Conservation (phyloP, 2,329 filamentous ascomycete species). For the Nemania sp. region DNA sequence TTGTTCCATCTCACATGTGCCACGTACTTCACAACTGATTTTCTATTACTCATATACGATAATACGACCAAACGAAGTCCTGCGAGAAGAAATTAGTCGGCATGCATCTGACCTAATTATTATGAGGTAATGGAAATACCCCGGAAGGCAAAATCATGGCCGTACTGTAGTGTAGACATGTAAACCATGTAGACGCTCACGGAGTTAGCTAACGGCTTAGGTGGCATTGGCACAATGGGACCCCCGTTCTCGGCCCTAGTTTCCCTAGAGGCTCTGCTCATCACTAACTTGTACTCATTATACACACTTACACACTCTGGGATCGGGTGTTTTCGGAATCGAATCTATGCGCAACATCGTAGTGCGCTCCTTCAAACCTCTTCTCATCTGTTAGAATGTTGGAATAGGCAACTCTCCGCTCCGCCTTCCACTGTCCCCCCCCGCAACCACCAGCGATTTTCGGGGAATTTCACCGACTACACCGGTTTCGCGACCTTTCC, state of each 20-base stretch:
- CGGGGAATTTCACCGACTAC: constrained; percentile 36
- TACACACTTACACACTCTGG: not conserved
- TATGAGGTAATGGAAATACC: constrained; percentile 48
- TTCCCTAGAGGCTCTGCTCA: constrained; percentile 18
- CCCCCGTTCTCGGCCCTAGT: constrained; percentile 36
- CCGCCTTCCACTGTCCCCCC: constrained; percentile 42
- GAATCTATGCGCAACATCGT: not conserved
- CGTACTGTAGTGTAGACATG: constrained; percentile 8
- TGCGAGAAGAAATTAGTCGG: constrained; percentile 15
- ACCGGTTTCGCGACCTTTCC: constrained; percentile 19
- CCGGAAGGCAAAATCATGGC: constrained; percentile 24
- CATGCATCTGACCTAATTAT: constrained; percentile 35
- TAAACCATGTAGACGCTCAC: constrained; percentile 27
- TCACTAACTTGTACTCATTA: too few relatives aligned
- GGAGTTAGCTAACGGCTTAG: constrained; percentile 33
- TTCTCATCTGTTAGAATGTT: not conserved
- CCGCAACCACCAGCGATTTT: constrained; percentile 35
- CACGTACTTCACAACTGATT: constrained; percentile 22
- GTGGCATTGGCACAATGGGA: constrained; percentile 26
- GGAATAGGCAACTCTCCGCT: constrained; percentile 33
- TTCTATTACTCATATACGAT: constrained; percentile 4
- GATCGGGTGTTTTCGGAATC: constrained; percentile 37
- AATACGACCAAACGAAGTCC: constrained; percentile 17
- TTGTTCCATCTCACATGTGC: constrained; percentile 12
- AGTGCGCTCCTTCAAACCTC: constrained; percentile 23